Percentiles rank a stretch among this genome's conserved stretches.
Conservation (phyloP, 805 yeast species). For the Soucietia sequanensis region DNA sequence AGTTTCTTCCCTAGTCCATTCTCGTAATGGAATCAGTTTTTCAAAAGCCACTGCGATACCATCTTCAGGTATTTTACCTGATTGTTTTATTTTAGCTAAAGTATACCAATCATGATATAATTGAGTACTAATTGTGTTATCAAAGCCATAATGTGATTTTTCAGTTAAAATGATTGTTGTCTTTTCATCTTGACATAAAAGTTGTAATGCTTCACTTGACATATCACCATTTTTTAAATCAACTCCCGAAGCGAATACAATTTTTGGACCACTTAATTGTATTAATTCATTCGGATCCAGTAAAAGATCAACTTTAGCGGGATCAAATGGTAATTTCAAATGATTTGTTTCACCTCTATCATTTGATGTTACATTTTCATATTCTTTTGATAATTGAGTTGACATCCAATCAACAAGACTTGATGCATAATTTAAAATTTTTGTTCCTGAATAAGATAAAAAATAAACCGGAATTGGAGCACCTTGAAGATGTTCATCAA, state of each 20-base stretch:
- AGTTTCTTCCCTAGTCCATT: conserved; percentile 48
- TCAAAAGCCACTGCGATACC: conserved; percentile 59
- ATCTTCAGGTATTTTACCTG: conserved; percentile 46
- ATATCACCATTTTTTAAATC: conserved; percentile 64
- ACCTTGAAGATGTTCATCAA: conserved; percentile 64
- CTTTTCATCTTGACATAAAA: conserved; percentile 60
- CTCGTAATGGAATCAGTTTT: conserved; percentile 37
- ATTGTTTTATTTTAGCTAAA: conserved; percentile 31
- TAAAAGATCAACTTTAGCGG: conserved; percentile 55
- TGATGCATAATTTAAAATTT: conserved; percentile 75
- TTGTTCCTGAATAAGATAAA: conserved; percentile 75
- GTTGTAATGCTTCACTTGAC: conserved; percentile 50
- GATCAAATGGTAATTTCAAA: conserved; percentile 76
- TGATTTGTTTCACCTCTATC: conserved; percentile 28
- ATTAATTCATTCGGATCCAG: conserved; percentile 55
- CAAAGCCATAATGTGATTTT: conserved; percentile 39
- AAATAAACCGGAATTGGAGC: conserved; percentile 70
- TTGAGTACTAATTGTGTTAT: conserved; percentile 46
- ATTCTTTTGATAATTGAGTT: conserved; percentile 74
- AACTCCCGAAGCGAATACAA: conserved; percentile 74
- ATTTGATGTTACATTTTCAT: conserved; percentile 54
- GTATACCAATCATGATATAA: conserved; percentile 56
- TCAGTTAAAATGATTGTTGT: conserved; percentile 79
- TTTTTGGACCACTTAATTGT: conserved; percentile 64
- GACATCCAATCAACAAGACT: conserved; percentile 97